A percentile compares a stretch with the other conserved stretches of the same genome.
phyloP scores from a whole-genome alignment of 345 rosid genomes.

The Dimocarpus longan region DNA sequence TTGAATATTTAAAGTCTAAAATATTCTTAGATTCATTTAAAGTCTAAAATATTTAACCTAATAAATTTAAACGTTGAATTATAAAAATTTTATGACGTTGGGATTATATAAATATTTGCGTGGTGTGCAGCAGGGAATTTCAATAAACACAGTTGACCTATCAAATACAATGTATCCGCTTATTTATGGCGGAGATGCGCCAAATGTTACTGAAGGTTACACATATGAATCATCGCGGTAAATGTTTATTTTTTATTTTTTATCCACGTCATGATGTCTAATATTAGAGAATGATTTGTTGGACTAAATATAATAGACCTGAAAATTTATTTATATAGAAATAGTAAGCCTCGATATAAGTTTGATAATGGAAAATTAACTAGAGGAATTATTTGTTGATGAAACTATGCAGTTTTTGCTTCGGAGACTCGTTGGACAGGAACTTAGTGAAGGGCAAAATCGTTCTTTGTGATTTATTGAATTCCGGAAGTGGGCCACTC shows the following conservation, averaged over 20 bases:
- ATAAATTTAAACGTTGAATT: background rate
- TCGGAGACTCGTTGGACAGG: slow-evolving; percentile 11
- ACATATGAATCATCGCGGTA: slow-evolving; percentile 21
- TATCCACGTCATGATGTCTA: background rate
- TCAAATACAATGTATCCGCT: slow-evolving; percentile 13
- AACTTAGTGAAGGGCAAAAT: slow-evolving; percentile 40
- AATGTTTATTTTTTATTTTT: background rate
- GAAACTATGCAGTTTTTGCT: slow-evolving; percentile 27
- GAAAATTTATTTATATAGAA: too few species aligned
- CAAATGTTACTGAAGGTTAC: slow-evolving; percentile 18
- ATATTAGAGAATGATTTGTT: too few species aligned
- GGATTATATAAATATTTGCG: background rate
- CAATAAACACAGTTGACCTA: slow-evolving; percentile 24
- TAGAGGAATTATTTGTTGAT: background rate
- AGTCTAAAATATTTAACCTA: too few species aligned
- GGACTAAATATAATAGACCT: too few species aligned
- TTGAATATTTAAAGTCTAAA: too few species aligned
- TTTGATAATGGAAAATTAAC: background rate
- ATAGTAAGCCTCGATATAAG: background rate
- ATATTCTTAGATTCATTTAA: too few species aligned
- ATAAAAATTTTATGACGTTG: background rate
- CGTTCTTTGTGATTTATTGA: slow-evolving; percentile 29
- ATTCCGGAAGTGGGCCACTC: slow-evolving; percentile 3
- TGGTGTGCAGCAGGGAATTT: slow-evolving; percentile 25
- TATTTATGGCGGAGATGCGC: slow-evolving; percentile 35